Conservation (phyloP, 495 filamentous ascomycete species). For the Emericellopsis terricola region DNA sequence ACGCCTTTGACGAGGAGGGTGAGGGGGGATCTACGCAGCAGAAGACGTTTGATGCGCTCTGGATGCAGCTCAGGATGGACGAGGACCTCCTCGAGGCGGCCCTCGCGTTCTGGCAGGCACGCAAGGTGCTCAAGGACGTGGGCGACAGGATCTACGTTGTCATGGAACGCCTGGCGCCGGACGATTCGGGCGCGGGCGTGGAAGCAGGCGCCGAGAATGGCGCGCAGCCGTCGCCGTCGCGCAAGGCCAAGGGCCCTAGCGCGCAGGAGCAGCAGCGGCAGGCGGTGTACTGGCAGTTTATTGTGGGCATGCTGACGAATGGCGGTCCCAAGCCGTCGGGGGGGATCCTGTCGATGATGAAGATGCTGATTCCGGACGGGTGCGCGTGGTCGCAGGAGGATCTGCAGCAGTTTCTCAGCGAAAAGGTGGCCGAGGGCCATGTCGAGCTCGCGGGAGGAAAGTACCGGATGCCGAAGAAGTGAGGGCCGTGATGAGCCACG, state of each 20-base stretch:
- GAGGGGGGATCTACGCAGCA: constrained; percentile 15
- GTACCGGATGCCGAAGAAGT: constrained; percentile 42
- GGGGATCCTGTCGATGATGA: constrained; percentile 81
- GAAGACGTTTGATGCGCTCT: constrained; percentile 44
- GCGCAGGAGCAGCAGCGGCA: constrained; percentile 54
- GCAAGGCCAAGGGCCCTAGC: constrained; percentile 11
- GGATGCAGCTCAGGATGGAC: constrained; percentile 52
- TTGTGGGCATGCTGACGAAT: constrained; percentile 90
- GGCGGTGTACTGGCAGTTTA: constrained; percentile 73
- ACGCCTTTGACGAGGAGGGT: constrained; percentile 42
- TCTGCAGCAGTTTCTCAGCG: constrained; percentile 55
- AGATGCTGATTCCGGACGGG: constrained; percentile 68
- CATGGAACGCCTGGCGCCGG: constrained; percentile 23
- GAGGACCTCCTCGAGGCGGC: constrained; percentile 56
- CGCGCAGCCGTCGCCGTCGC: constrained; percentile 5
- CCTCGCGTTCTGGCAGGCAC: constrained; percentile 70
- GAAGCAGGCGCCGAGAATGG: constrained; percentile 26
- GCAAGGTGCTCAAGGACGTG: constrained; percentile 52
- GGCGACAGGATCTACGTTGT: constrained; percentile 22
- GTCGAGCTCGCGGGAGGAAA: constrained; percentile 59
- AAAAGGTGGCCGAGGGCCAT: constrained; percentile 52
- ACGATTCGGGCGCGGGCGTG: constrained; percentile 31
- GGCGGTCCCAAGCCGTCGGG: constrained; percentile 56
- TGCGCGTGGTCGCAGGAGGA: constrained; percentile 65
- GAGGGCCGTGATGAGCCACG: no score